These are phyloP conservation scores for Lentinula sp. DNA, from an alignment of 768 basidiomycete genomes.

Conservation along the genomic window DNA sequence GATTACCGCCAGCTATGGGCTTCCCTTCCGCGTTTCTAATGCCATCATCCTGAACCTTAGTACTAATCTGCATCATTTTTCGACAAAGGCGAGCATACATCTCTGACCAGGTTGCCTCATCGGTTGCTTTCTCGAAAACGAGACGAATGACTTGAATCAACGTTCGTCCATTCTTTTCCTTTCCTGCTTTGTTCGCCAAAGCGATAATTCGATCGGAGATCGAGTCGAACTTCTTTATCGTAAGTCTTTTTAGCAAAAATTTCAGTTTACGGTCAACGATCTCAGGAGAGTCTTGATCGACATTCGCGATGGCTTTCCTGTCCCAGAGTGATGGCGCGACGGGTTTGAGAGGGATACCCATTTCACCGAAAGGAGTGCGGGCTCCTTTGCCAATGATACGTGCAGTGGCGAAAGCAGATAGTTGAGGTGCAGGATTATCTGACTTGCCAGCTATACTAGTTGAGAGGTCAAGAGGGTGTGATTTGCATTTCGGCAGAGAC, in stretches of 20 bases:
- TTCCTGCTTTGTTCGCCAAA: constrained; percentile 91
- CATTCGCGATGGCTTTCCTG: constrained; percentile 34
- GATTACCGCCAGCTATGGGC: constrained; percentile 86
- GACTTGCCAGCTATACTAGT: constrained; percentile 35
- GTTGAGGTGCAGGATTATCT: constrained; percentile 37
- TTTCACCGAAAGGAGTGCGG: constrained; percentile 39
- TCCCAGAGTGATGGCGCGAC: constrained; percentile 85
- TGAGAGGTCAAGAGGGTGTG: constrained; percentile 69
- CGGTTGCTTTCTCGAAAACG: constrained; percentile 96
- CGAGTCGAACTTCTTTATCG: constrained; percentile 93
- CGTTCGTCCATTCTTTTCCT: constrained; percentile 89
- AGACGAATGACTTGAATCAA: constrained; percentile 94
- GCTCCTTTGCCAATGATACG: constrained; percentile 67
- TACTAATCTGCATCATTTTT: constrained; percentile 91
- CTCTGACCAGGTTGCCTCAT: constrained; percentile 92
- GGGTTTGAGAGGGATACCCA: constrained; percentile 62
- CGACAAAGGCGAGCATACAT: constrained; percentile 96
- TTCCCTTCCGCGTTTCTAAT: constrained; percentile 78
- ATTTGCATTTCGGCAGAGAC: constrained; percentile 46
- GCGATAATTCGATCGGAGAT: constrained; percentile 92
- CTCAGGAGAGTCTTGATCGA: constrained; percentile 70
- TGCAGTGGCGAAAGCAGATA: constrained; percentile 74
- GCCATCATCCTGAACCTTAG: constrained; percentile 83
- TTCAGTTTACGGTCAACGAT: constrained; percentile 93
- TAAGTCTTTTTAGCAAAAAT: constrained; percentile 87